Conservation (phyloP, 805 yeast genomes). For the Kodamaea lidongshanica region DNA sequence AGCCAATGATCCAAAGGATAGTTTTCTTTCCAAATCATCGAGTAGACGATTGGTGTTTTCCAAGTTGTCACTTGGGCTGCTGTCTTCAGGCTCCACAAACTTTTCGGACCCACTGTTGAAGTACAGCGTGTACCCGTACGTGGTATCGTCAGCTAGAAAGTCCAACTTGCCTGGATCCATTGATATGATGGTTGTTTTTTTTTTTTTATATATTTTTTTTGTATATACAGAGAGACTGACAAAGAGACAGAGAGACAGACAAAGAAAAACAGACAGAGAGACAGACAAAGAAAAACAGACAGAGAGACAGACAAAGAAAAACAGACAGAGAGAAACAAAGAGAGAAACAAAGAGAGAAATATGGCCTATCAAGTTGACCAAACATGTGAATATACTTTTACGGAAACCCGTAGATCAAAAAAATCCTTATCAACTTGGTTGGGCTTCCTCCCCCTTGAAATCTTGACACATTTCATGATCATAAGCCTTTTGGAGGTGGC, state of each 20-base stretch:
- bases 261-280: neutral
- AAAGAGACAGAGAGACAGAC: neutral
- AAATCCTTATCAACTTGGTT: no score
- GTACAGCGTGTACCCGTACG: slow-evolving; percentile 5
- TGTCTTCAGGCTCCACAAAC: slow-evolving; percentile 1
- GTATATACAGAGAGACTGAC: neutral
- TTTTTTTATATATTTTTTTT: slow-evolving; percentile 3
- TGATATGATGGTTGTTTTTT: slow-evolving; percentile 1
- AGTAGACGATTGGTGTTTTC: slow-evolving; percentile 20
- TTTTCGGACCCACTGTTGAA: slow-evolving; percentile 5
- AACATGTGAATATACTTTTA: no score
- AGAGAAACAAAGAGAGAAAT: no score
- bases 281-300: neutral
- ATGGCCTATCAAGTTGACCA: no score
- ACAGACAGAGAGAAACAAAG: neutral
- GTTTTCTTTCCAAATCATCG: slow-evolving; percentile 30
- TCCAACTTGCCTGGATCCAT: slow-evolving; percentile 6
- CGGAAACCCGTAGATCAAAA: no score
- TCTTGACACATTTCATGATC: no score
- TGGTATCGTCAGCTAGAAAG: slow-evolving; percentile 5
- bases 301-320: neutral
- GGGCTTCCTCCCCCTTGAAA: no score
- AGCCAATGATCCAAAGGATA: slow-evolving; percentile 24
- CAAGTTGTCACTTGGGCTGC: slow-evolving; percentile 2
- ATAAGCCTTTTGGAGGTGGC: no score